Base-by-base conservation (phyloP, 2,329 filamentous ascomycete species). In the Epichloe sylvatica region DNA sequence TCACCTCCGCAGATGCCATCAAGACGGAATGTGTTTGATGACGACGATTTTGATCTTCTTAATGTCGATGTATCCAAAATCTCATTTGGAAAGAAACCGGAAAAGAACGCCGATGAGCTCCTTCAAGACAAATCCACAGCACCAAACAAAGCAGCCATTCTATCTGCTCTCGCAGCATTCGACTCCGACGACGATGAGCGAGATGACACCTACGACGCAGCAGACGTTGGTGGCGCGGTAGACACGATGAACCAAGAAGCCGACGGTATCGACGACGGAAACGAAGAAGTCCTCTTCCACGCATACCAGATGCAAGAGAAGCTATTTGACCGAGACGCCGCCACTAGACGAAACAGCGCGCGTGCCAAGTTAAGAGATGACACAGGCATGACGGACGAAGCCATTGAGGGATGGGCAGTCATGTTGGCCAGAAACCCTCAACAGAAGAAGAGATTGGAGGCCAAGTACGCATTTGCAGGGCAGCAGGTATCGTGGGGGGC, bases 171-270 rank as follows among this genome's bases (percentile, higher is more conserved):
- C 2, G 87, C 88, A 15, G 77, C 84, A 0, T 96, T 97, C 57
- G 90, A 97, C 67, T 84, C 83, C 0, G 91, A 97, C 58, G 92
- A 97, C 56, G 92, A 98, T 63, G 92, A 98, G 68, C 80, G 89
- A 36, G 92, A 98, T 64, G 92, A 98, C 64, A 97, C 91, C 0
- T 98, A 98, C 62, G 92, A 98, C 59, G 80, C 83, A 2, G 87
- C 81, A 46, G 92, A 97, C 60, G 88, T 97, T 2, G 92, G 92
- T 36, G 90, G 91, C 21, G 86, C 86, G 0, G 81, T 96, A 3
- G 89, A 95, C 17, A 72, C 77, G 5, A 73, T 79, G n/a, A 72
- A 76, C 36, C 77, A 79, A 47, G 73, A 77, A 51, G 67, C 67
- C 1, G 71, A 75, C 50, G 71, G 66, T 13, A 59, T 57, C 5